These are phyloP conservation scores for Punctularia strigosozonata DNA, from an alignment of 768 basidiomycete species.

Conservation along the genomic window DNA sequence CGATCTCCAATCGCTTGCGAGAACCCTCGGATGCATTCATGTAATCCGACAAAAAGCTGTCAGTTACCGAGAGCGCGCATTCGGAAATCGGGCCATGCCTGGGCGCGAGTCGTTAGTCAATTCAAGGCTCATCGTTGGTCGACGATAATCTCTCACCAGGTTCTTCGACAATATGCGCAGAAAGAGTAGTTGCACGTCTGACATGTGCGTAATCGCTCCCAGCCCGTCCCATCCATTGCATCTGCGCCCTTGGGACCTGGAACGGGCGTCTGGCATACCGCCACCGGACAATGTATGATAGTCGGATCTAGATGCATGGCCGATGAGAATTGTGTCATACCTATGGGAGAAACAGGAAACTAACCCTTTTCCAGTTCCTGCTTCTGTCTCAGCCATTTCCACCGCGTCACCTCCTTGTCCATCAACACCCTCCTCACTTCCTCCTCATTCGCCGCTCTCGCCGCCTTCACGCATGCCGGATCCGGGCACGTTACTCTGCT, in stretches of 20 bases:
- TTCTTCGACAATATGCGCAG: slow-evolving; percentile 70
- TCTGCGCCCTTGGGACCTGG: slow-evolving; percentile 34
- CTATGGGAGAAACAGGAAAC: slow-evolving; percentile 6
- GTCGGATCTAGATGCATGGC: slow-evolving; percentile 54
- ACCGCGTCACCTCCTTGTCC: slow-evolving; percentile 52
- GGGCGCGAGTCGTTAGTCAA: slow-evolving; percentile 3
- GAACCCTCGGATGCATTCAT: slow-evolving; percentile 43
- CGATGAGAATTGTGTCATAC: neutral
- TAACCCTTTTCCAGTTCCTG: slow-evolving; percentile 59
- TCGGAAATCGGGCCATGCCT: slow-evolving; percentile 95
- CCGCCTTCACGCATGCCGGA: slow-evolving; percentile 60
- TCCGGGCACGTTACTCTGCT: slow-evolving; percentile 73
- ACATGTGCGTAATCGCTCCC: slow-evolving; percentile 66
- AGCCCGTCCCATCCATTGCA: slow-evolving; percentile 47
- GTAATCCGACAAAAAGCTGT: slow-evolving; percentile 57
- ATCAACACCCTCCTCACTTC: slow-evolving; percentile 65
- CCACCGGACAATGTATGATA: slow-evolving; percentile 70
- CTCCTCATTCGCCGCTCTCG: slow-evolving; percentile 49
- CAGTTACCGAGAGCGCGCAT: too few relatives aligned
- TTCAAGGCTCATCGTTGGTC: neutral
- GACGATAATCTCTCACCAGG: slow-evolving; percentile 44
- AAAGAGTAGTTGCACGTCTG: slow-evolving; percentile 64
- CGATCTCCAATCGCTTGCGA: slow-evolving; percentile 35
- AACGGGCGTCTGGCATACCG: slow-evolving; percentile 73
- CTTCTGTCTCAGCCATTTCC: slow-evolving; percentile 71